These are phyloP conservation scores for Nicotiana obtusifolia DNA, from an alignment of 257 asterid genomes.

Conservation along the genomic window DNA sequence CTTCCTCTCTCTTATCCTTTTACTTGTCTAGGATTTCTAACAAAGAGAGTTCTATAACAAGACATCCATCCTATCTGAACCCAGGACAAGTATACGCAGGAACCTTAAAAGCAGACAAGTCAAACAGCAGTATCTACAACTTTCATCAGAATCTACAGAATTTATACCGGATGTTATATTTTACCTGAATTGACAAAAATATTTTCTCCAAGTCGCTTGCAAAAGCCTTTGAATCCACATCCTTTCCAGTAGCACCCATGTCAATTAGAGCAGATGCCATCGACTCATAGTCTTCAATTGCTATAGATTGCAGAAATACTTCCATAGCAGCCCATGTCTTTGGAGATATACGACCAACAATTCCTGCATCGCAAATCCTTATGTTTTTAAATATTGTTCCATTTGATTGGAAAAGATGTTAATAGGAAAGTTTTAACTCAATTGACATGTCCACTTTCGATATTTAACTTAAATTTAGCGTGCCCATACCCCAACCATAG, in stretches of 20 bases:
- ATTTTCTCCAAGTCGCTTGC: slow-evolving; percentile 82
- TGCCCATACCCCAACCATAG: background rate
- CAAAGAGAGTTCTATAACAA: background rate
- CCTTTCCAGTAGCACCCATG: slow-evolving; percentile 88
- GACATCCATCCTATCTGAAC: background rate
- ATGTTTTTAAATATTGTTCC: background rate
- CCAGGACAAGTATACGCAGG: background rate
- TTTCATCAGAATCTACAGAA: background rate
- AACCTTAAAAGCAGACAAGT: background rate
- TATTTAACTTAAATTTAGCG: background rate
- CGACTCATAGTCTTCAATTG: slow-evolving; percentile 68
- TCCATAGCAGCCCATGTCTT: slow-evolving; percentile 99
- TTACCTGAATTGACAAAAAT: slow-evolving; percentile 85
- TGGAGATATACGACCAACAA: slow-evolving; percentile 94
- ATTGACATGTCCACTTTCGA: background rate
- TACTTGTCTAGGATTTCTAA: background rate
- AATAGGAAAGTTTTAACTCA: background rate
- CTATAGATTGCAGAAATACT: slow-evolving; percentile 64
- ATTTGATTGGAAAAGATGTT: background rate
- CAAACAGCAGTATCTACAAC: background rate
- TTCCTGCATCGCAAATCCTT: slow-evolving; percentile 47
- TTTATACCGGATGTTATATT: background rate
- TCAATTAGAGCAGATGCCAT: slow-evolving; percentile 94
- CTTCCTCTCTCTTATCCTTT: background rate
- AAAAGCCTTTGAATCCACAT: slow-evolving; percentile 70